phyloP scores from a whole-genome alignment of 805 yeast genomes.

The Ogataea wickerhamii region DNA sequence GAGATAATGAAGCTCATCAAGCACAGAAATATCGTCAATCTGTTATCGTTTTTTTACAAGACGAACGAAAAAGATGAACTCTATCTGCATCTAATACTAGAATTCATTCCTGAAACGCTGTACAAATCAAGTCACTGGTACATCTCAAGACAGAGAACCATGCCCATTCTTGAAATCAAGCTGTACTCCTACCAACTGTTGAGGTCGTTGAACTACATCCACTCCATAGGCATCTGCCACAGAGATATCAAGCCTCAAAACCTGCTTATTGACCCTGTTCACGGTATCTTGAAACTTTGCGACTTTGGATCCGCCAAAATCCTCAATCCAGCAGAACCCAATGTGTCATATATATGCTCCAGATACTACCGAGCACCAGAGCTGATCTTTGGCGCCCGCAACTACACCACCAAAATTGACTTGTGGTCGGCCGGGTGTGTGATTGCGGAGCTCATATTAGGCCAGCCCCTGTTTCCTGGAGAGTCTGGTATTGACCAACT shows the following conservation, averaged over 20 bases:
- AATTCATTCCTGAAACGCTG: slow-evolving; percentile 92
- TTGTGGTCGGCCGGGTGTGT: slow-evolving; percentile 98
- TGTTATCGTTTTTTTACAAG: slow-evolving; percentile 82
- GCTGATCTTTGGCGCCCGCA: slow-evolving; percentile 93
- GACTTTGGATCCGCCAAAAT: slow-evolving; percentile 96
- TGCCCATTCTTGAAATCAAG: slow-evolving; percentile 90
- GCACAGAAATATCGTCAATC: slow-evolving; percentile 83
- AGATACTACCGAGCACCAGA: slow-evolving; percentile 98
- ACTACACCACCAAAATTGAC: slow-evolving; percentile 94
- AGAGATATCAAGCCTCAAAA: slow-evolving; percentile 92
- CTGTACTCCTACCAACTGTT: slow-evolving; percentile 74
- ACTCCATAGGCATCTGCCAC: slow-evolving; percentile 77
- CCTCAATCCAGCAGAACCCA: slow-evolving; percentile 85
- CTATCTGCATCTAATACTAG: slow-evolving; percentile 84
- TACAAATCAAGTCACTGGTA: slow-evolving; percentile 87
- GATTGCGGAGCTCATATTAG: slow-evolving; percentile 92
- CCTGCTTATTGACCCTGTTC: slow-evolving; percentile 77
- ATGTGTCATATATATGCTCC: slow-evolving; percentile 94
- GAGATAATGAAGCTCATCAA: slow-evolving; percentile 90
- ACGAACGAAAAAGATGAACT: slow-evolving; percentile 63
- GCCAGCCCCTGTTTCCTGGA: slow-evolving; percentile 97
- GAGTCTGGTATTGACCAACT: slow-evolving; percentile 96
- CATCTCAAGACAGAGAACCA: slow-evolving; percentile 63
- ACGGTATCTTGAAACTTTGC: slow-evolving; percentile 85
- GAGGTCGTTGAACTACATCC: slow-evolving; percentile 77